Conservation (phyloP, 2,329 filamentous ascomycete genomes). For the Emmonsia crescens region DNA sequence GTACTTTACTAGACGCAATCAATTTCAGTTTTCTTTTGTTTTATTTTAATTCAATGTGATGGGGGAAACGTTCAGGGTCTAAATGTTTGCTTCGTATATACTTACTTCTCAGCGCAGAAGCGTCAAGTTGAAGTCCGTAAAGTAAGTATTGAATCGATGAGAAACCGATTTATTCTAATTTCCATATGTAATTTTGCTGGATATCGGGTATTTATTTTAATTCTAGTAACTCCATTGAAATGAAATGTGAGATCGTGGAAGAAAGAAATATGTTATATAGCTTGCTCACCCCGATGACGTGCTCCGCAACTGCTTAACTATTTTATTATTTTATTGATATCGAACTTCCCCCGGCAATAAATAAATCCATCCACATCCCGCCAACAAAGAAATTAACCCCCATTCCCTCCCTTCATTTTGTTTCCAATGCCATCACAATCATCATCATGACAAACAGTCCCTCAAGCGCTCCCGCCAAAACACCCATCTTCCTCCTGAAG, state of each 20-base stretch:
- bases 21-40: slow-evolving; percentile 17
- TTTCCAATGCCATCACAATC: neutral
- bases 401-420: neutral
- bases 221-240: neutral
- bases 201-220: neutral
- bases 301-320: neutral
- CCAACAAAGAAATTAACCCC: neutral
- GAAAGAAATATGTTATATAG: neutral
- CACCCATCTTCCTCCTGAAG: slow-evolving; percentile 38
- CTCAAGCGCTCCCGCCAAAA: neutral
- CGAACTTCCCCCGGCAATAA: neutral
- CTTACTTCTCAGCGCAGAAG: neutral
- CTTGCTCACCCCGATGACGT: neutral
- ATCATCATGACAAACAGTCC: neutral
- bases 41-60: neutral
- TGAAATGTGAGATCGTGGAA: neutral
- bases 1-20: slow-evolving; percentile 28
- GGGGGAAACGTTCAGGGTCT: neutral
- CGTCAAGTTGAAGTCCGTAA: neutral
- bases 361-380: neutral
- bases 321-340: neutral
- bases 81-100: neutral
- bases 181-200: neutral
- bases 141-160: neutral
- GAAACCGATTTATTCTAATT: neutral